Base-by-base conservation (phyloP, 2,329 filamentous ascomycete species). In the Penicillium hesseltinei region DNA sequence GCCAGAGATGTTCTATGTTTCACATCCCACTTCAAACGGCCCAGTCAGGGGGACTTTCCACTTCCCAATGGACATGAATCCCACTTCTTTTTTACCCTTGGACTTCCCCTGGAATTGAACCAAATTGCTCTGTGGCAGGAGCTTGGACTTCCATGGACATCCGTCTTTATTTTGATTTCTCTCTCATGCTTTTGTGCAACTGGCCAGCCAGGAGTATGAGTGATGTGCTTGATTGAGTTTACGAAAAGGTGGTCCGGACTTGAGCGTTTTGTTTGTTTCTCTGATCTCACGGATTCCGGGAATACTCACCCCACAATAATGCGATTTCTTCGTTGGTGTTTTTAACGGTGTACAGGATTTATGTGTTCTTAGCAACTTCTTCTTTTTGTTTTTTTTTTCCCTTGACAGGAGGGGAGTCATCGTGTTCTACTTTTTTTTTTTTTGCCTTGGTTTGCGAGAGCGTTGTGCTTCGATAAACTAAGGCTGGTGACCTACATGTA, bases 401-500 rank as follows among this genome's bases (percentile, higher is more conserved):
- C 45, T 51, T 51, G 42, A 47, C 38, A 58, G 62, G 49, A 64
- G 60, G 63, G 64, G 62, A 60, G 59, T 56, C 54, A 58, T 61
- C 45, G 43, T 56, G 51, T 59, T 60, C 50, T 69, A 69, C 57
- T 63, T 66, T 66, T 66, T 60, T 68, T 31, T 25, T 25, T 42
- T 59, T 66, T 50, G 61, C 61, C 56, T 62, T 60, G 55, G 63
- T 65, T 58, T 65, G 55, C 62, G 60, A 65, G 60, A 62, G 66
- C 64, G 58, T 57, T 62, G 64, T 65, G 68, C 67, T 71, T 68
- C 67, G 64, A 69, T 68, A 71, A 66, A 69, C 62, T 68, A 66
- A 70, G 68, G 66, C 63, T 65, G 68, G 72, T 66, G 69, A 69
- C 57, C 56, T 70, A 66, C 63, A 71, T 75, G 72, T 75, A 75